Percentiles rank a stretch among this genome's conserved stretches.
Evolutionary conservation across 805 yeast species (phyloP).

Genomic region (Ogataea nitratoaversa): DNA sequence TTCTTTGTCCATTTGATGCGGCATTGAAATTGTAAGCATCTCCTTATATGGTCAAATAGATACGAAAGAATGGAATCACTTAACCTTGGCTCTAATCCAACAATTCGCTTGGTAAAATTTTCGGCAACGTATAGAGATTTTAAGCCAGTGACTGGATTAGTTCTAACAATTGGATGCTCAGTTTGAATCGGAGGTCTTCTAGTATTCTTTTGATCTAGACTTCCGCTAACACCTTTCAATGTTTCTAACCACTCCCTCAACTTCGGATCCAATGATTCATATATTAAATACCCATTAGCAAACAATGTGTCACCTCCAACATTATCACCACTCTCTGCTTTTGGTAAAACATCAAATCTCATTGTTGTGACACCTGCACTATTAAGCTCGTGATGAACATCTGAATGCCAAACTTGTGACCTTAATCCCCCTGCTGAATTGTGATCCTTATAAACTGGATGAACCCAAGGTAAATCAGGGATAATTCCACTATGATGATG

Average conservation of each 20-base stretch:
- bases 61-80: conserved; percentile 42
- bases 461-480: conserved; percentile 33
- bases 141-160: conserved; percentile 59
- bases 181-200: conserved; percentile 43
- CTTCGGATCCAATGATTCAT: conserved; percentile 59
- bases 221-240: conserved; percentile 58
- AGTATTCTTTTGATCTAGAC: conserved; percentile 41
- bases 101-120: conserved; percentile 44
- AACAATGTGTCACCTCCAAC: conserved; percentile 70
- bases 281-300: conserved; percentile 62
- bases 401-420: conserved; percentile 58
- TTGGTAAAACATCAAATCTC: conserved; percentile 48
- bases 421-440: conserved; percentile 30
- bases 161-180: conserved; percentile 55
- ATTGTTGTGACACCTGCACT: conserved; percentile 67
- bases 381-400: conserved; percentile 64
- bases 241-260: conserved; percentile 54
- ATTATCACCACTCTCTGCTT: conserved; percentile 9
- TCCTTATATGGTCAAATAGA: conserved; percentile 39
- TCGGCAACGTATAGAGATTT: conserved; percentile 50
- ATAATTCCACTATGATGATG: conserved; percentile 33
- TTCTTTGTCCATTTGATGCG: conserved; percentile 45
- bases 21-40: conserved; percentile 47
- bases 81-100: conserved; percentile 45
- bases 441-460: conserved; percentile 33